Percentiles rank a stretch among this genome's conserved stretches.
Evolutionary conservation across 768 basidiomycete genomes (phyloP).

Genomic region (Naematelia aurantialba): DNA sequence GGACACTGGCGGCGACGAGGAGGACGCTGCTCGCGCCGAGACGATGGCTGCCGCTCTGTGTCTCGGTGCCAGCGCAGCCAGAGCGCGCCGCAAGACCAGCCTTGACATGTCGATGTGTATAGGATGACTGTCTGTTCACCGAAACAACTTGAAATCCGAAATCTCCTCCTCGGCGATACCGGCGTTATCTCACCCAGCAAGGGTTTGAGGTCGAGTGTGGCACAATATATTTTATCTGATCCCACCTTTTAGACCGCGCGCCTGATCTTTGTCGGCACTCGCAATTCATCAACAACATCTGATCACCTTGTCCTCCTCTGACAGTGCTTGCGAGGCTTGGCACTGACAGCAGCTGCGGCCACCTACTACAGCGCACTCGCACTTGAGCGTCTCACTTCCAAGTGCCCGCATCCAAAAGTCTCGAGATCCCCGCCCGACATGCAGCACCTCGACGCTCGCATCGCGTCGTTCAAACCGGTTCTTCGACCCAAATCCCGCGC

Average conservation of each 20-base stretch:
- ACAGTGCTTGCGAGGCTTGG: too few relatives aligned
- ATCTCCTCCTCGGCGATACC: not conserved
- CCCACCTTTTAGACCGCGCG: not conserved
- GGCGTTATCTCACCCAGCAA: not conserved
- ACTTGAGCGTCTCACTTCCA: too few relatives aligned
- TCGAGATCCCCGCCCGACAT: too few relatives aligned
- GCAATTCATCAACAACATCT: conserved; percentile 3
- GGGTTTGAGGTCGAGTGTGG: too few relatives aligned
- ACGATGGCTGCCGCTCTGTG: not conserved
- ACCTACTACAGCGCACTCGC: too few relatives aligned
- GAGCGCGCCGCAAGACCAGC: not conserved
- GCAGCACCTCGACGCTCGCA: conserved; percentile 56
- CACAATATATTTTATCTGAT: not conserved
- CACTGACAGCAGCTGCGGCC: too few relatives aligned
- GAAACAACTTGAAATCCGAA: not conserved
- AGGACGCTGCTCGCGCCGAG: not conserved
- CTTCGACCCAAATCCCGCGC: conserved; percentile 55
- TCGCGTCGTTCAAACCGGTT: conserved; percentile 67
- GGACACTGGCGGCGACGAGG: not conserved
- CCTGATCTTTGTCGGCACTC: not conserved
- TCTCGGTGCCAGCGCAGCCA: not conserved
- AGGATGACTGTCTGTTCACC: not conserved
- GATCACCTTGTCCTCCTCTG: not conserved
- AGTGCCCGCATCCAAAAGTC: too few relatives aligned
- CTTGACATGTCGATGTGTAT: not conserved